These are phyloP conservation scores for Microbotryomycetes sp. DNA, from an alignment of 1,284 basidiomycete genomes.

Conservation along the genomic window DNA sequence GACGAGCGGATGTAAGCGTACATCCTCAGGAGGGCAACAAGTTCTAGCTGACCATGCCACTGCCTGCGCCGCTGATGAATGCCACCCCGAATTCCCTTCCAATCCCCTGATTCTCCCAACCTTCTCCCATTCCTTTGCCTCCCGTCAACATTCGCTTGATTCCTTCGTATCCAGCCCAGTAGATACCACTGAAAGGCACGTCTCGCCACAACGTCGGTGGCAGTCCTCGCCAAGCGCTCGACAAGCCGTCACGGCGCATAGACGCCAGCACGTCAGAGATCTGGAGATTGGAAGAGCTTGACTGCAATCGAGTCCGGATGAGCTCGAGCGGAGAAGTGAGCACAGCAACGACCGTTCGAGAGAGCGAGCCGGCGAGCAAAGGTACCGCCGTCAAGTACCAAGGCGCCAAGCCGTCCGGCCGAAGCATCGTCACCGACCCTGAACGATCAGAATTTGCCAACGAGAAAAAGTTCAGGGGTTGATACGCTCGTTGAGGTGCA, in stretches of 20 bases:
- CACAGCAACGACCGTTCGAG: slow-evolving; percentile 71
- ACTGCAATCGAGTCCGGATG: slow-evolving; percentile 86
- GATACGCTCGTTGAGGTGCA: slow-evolving; percentile 15
- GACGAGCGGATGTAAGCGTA: neutral
- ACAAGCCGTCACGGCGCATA: slow-evolving; percentile 53
- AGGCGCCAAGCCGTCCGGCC: slow-evolving; percentile 60
- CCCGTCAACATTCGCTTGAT: slow-evolving; percentile 38
- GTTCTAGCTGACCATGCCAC: slow-evolving; percentile 50
- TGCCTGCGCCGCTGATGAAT: slow-evolving; percentile 73
- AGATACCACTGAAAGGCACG: slow-evolving; percentile 91
- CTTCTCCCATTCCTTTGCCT: slow-evolving; percentile 42
- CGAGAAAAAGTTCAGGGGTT: slow-evolving; percentile 51
- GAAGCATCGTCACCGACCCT: slow-evolving; percentile 55
- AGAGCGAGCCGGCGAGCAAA: slow-evolving; percentile 71
- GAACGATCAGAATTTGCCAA: slow-evolving; percentile 36
- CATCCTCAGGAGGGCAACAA: neutral
- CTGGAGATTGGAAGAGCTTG: slow-evolving; percentile 37
- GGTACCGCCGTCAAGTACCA: slow-evolving; percentile 54
- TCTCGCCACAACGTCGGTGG: slow-evolving; percentile 91
- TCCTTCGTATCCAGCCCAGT: slow-evolving; percentile 56
- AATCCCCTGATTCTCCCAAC: slow-evolving; percentile 50
- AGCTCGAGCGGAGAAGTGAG: slow-evolving; percentile 85
- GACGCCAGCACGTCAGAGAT: slow-evolving; percentile 9
- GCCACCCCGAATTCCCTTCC: slow-evolving; percentile 66
- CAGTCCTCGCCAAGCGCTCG: slow-evolving; percentile 80